A percentile compares a stretch with the other conserved stretches of the same genome.
These are phyloP conservation scores for Helianthus annuus DNA, from an alignment of 129 eudicot species.

Conservation along the genomic window HanXRQr2.0-SUNRISE NC_035435.2:174440624-174441123, in stretches of 20 bases:
- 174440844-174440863: too few species aligned
- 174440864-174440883: too few species aligned
- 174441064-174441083: constrained; percentile 44
- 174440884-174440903: too few species aligned
- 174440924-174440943: not conserved
- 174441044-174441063: constrained; percentile 60
- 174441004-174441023: constrained; percentile 45
- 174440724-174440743: not conserved
- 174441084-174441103: too few species aligned
- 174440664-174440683: constrained; percentile 43
- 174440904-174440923: constrained; percentile 2
- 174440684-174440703: constrained; percentile 59
- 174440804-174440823: constrained; percentile 32
- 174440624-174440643: constrained; percentile 93
- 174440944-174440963: constrained; percentile 73
- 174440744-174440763: too few species aligned
- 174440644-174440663: constrained; percentile 91
- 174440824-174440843: too few species aligned
- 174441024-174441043: constrained; percentile 69
- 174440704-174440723: not conserved
- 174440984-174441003: constrained; percentile 34
- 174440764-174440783: not conserved
- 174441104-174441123: too few species aligned
- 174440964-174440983: constrained; percentile 56
- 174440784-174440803: constrained; percentile 47